Conservation (phyloP, 106 monocot species). For the Platanthera zijinensis region DNA sequence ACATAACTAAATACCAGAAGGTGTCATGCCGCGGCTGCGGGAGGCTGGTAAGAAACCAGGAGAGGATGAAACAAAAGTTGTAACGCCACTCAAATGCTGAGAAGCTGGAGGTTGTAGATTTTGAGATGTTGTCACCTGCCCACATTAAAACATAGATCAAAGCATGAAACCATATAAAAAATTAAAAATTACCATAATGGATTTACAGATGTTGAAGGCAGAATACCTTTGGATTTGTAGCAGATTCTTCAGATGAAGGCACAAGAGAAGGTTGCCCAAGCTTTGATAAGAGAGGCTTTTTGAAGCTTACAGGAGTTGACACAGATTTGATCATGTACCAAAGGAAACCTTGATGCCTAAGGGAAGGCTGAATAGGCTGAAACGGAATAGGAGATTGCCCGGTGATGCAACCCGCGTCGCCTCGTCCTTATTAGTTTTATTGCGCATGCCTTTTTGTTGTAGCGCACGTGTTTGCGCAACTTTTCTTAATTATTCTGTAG, state of each 20-base stretch:
- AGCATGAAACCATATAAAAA: no score
- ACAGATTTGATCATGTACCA: constrained; percentile 48
- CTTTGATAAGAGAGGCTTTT: constrained; percentile 22
- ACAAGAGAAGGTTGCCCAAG: constrained; percentile 22
- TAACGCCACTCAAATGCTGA: constrained; percentile 31
- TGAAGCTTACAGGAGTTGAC: constrained; percentile 19
- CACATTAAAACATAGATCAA: no score
- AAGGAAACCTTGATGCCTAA: constrained; percentile 56
- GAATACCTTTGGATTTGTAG: constrained; percentile 47
- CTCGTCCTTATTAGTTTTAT: no score
- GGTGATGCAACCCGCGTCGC: no score
- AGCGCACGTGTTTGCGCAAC: no score
- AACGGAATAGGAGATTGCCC: not conserved
- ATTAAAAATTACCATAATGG: no score
- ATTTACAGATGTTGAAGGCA: no score
- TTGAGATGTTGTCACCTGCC: constrained; percentile 3
- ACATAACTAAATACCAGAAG: constrained; percentile 40
- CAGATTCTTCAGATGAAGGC: constrained; percentile 40
- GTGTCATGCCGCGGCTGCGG: constrained; percentile 34
- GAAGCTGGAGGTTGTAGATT: constrained; percentile 25
- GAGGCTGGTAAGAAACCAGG: constrained; percentile 54
- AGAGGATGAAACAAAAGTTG: constrained; percentile 38
- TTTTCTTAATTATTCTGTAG: no score
- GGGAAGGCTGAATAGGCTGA: constrained; percentile 39
- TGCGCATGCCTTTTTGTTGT: no score